Evolutionary conservation across 129 eudicot species (phyloP), one percentile per base, ranked within the genome.

Genomic region (Sambucus nigra): DNA sequence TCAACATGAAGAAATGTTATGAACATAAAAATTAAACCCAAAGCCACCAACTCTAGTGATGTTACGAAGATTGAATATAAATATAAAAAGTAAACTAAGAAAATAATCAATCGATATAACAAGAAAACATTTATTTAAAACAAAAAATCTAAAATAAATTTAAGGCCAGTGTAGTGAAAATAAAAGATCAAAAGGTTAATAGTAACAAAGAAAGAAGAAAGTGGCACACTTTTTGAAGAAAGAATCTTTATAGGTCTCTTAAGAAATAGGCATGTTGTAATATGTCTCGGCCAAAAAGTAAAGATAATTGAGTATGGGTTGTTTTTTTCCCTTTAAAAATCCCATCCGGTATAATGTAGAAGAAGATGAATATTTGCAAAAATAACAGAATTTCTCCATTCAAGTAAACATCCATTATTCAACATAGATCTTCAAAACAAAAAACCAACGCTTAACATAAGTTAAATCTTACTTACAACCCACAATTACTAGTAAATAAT

Each of bases 341-440:
- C 49, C 63, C 48, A 58, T 58, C 51, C 63, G 16, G 51, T 48
- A 58, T 35, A 57, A 25, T 40, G 39, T n/a, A 13, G 14, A 35
- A n/a, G n/a, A n/a, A n/a, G n/a, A n/a, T n/a, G n/a, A n/a, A n/a
- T n/a, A n/a, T n/a, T n/a, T n/a, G n/a, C n/a, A n/a, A n/a, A n/a
- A n/a, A n/a, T n/a, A n/a, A n/a, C n/a, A n/a, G n/a, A n/a, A n/a
- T n/a, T n/a, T n/a, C n/a, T n/a, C n/a, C n/a, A n/a, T n/a, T n/a
- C n/a, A n/a, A n/a, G n/a, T n/a, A n/a, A 55, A 32, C 25, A 55
- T 35, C 51, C 52, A 25, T 52, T 39, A 64, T 64, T 53, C 44
- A 14, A 19, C 53, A 64, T 27, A 25, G 19, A 45, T 28, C 32
- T 17, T 28, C 13, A 53, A 53, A 52, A 39, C 44, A 14, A 5